Base-by-base conservation (phyloP, 805 yeast genomes). In the Blastobotrys terrestris region DNA sequence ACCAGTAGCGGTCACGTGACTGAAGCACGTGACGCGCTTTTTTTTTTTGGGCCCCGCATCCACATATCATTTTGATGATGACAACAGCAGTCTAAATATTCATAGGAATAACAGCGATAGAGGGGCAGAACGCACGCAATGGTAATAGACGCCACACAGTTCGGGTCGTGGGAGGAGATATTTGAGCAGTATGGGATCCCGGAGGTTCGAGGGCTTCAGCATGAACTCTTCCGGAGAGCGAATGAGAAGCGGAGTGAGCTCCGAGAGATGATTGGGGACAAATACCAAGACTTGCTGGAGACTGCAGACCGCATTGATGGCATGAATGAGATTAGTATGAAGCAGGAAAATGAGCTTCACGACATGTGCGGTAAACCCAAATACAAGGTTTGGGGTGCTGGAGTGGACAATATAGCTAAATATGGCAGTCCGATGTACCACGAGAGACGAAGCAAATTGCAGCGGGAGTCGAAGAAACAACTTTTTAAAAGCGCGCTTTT, bases 251-350 rank as follows among this genome's bases (percentile, higher is more conserved):
- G 52, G 49, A 49, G 45, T 14, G 57, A 58, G 39, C 46, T 61
- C 16, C 53, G 64, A 20, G 39, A 55, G 31, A 50, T 61, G 44
- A 55, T 61, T 2, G 65, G 65, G 5, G 41, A 44, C n/a, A 44
- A 56, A 40, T 61, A 58, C 44, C 47, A 49, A 19, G 62, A 61
- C 44, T 49, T 61, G 49, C 54, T 61, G 8, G 47, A 48, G 11
- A 61, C 63, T 6, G 60, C 64, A 2, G 64, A 61, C 22, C 43
- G 46, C 15, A 58, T 61, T 16, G 50, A 35, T 7, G 53, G 45
- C 11, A 58, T 61, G 60, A 48, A 60, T 26, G n/a, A 18, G 39
- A 39, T 50, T 2, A 54, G 45, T 5, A 19, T 11, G 42, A 31
- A 41, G 2, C 54, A 55, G 31, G 59, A 58, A 31, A 13, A 21